Evolutionary conservation across 805 yeast species (phyloP), one percentile per base, ranked within the genome.

Genomic region (Sugiyamaella floridensis): DNA sequence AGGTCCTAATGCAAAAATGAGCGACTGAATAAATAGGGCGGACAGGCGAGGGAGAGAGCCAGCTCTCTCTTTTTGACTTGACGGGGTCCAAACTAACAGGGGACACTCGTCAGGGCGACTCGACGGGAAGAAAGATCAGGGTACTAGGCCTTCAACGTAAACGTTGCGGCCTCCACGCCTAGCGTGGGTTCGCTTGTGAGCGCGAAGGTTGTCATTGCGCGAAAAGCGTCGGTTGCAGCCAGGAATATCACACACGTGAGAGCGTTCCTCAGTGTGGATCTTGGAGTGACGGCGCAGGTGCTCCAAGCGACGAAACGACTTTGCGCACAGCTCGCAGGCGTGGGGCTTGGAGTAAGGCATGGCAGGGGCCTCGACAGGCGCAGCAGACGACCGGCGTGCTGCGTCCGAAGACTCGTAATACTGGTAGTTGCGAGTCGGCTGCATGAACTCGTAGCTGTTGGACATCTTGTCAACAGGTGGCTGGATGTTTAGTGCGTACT

Each of bases 231-330:
- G 82, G 1, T 72, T 75, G 69, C 96, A 88, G 14, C 69, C 75
- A 5, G 69, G 65, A 14, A 71, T 72, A 5, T 72, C 69, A 67
- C 97, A 86, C 40, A 66, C 67, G 63, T 78, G 89, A 0, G 96
- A 96, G 54, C 95, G 76, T 57, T 86, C 92, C 57, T 81, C 79
- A 4, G 89, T 80, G 67, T 89, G 97, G 1, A 89, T 75, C 58
- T 89, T 75, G 65, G 67, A 57, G 52, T 66, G 70, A 22, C 70
- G 55, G 40, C 60, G 63, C 45, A 65, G 57, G 47, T 66, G 67
- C 50, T 66, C 70, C 7, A 65, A 55, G 11, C 70, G 60, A 51
- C 63, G 63, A 54, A 66, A 66, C 44, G 59, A 58, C 52, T 66
- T 66, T 34, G 54, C 59, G 56, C 70, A 66, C 14, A 28, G 40